Conservation (phyloP, 176 grass and related monocot genomes). For the Oryza officinalis region DNA sequence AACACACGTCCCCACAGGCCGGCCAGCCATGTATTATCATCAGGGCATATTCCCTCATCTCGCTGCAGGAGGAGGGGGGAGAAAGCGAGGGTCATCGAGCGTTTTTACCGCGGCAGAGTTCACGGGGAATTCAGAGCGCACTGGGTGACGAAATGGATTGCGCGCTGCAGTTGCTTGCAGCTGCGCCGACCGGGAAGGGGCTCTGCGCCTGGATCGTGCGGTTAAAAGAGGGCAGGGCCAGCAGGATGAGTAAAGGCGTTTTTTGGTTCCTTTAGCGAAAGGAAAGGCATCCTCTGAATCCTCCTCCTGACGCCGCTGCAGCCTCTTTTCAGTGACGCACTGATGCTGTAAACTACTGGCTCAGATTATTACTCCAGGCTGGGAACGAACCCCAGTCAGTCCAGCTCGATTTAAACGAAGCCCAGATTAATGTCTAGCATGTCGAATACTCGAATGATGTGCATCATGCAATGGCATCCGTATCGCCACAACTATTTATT, state of each 20-base stretch:
- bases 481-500: too few relatives aligned
- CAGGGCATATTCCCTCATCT: conserved; percentile 24
- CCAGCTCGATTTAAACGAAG: not conserved
- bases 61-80: not conserved
- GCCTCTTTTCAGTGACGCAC: conserved; percentile 15
- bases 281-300: not conserved
- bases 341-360: not conserved
- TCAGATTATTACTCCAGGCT: not conserved
- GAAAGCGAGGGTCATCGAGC: not conserved
- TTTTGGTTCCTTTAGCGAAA: conserved; percentile 65
- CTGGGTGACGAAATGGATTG: conserved; percentile 32
- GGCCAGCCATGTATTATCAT: not conserved
- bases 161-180: conserved; percentile 7
- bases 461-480: too few relatives aligned
- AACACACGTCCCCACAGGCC: conserved; percentile 9
- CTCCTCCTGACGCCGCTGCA: conserved; percentile 9
- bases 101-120: conserved; percentile 20
- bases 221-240: conserved; percentile 44
- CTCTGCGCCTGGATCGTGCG: conserved; percentile 21
- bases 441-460: too few relatives aligned
- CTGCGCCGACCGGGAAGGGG: not conserved
- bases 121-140: conserved; percentile 40
- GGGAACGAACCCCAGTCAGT: too few relatives aligned
- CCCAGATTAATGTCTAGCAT: too few relatives aligned
- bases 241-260: conserved; percentile 40